Evolutionary conservation across 176 grass and related monocot species (phyloP), one percentile per base, ranked within the genome.

Genomic region (Oropetium thomaeum): DNA sequence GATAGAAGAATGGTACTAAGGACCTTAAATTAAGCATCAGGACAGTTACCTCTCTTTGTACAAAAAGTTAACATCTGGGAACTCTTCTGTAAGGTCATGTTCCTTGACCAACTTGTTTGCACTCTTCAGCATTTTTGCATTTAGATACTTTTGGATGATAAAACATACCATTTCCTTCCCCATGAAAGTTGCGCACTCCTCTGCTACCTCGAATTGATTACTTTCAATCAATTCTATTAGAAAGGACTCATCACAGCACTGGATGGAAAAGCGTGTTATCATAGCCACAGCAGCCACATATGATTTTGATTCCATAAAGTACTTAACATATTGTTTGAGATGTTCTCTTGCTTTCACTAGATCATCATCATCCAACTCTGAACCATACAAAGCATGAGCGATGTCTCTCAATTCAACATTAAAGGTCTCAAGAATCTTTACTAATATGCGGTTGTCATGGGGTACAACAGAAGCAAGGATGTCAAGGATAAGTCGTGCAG

Each of bases 11-110:
- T 45, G 30, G 19, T 67, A 73, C 35, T 62, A 69, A 19, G 39
- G 26, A 32, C 12, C 70, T 69, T 37, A 39, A 11, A 63, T 44
- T 74, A 33, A 82, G 62, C 9, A 82, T 48, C 15, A 53, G 32
- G 59, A 65, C 71, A 62, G n/a, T 23, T 66, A 97, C 94, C 94
- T 97, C 85, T 93, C 90, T 82, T 97, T 97, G 64, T 97, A 97
- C 58, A 79, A 69, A 83, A 80, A 82, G 52, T 79, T 87, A 58
- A 93, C 88, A 89, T 93, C 73, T 53, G 94, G 94, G 83, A 93
- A 93, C 69, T 97, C 75, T 75, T 93, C 62, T 70, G 43, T 77
- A 72, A 97, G 87, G 74, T 93, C 74, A 52, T 93, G 63, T 73
- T 85, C 82, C 78, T 93, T 97, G 39, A 97, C 81, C 80, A 93